Percentiles rank a stretch among this genome's conserved stretches.
These are phyloP conservation scores for Thermothelomyces thermophilus DNA, from an alignment of 2,329 filamentous ascomycete species.

Conservation along the genomic window DNA sequence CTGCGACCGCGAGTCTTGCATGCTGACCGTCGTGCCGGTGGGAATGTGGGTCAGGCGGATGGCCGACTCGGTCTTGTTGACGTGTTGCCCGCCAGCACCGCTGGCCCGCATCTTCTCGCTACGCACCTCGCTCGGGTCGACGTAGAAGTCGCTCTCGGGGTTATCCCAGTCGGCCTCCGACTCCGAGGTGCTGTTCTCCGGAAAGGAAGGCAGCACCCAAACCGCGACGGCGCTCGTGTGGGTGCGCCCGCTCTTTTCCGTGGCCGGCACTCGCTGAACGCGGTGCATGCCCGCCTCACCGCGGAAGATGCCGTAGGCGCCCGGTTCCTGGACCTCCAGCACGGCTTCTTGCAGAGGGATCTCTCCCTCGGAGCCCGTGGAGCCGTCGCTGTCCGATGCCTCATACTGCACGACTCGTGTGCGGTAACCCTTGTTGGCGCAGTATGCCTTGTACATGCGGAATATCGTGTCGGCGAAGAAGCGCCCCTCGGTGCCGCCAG, in stretches of 20 bases:
- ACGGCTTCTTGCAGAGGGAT: constrained; percentile 77
- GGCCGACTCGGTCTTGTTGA: constrained; percentile 96
- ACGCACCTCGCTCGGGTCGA: constrained; percentile 75
- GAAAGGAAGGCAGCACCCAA: constrained; percentile 82
- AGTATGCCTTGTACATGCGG: constrained; percentile 83
- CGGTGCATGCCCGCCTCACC: constrained; percentile 91
- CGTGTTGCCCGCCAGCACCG: constrained; percentile 92
- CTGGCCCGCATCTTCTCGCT: constrained; percentile 86
- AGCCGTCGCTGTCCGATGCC: constrained; percentile 57
- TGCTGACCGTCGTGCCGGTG: constrained; percentile 77
- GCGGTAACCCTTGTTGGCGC: constrained; percentile 60
- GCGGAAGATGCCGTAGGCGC: constrained; percentile 74
- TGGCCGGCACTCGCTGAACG: constrained; percentile 87
- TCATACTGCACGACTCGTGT: constrained; percentile 69
- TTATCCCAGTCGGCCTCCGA: constrained; percentile 61
- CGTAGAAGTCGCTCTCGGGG: constrained; percentile 84
- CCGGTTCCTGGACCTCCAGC: constrained; percentile 68
- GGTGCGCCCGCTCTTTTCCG: constrained; percentile 82
- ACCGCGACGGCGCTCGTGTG: constrained; percentile 92
- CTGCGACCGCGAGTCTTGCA: constrained; percentile 91
- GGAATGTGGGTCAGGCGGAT: constrained; percentile 87
- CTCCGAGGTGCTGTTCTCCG: constrained; percentile 46
- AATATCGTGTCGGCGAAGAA: constrained; percentile 84
- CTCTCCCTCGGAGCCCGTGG: constrained; percentile 51
- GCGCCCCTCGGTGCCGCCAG: constrained; percentile 83